Evolutionary conservation across 768 basidiomycete species (phyloP), one percentile per base, ranked within the genome.

Genomic region (Hygrophorus pudorinus): DNA sequence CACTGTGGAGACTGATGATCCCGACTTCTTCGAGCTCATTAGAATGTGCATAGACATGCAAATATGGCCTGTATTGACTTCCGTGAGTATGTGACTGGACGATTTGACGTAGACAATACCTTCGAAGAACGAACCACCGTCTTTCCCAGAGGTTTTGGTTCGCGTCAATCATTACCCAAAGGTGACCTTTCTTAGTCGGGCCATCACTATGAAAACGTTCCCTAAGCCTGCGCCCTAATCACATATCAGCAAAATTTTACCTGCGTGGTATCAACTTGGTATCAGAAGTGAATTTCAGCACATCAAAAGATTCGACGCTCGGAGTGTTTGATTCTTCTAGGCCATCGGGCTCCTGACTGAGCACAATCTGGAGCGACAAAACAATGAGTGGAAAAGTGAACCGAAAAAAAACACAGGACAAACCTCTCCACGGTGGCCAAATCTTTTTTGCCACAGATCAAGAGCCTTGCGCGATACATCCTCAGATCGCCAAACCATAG

Each of bases 81-180:
- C 16, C 36, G n/a, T 30, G 38, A 10, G 41, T 45, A 24, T 44
- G 9, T 28, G 18, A 34, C 11, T 45, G 21, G 32, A 44, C 17
- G 29, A 17, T 16, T 13, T 16, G 44, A 46, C 30, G 20, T n/a
- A 12, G 29, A 16, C 21, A 54, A 49, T 53, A 91, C 92, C 91
- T 77, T 59, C 80, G 76, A 8, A 98, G 70, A 12, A 92, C 85
- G 59, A 92, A 91, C 81, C 85, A 92, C 44, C 81, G 69, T 56
- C 73, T 78, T 54, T 78, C 76, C 96, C 96, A 99, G 24, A 66
- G 60, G 55, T 90, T 78, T 54, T 77, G 78, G 34, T 74, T 76
- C 9, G 92, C 87, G 58, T 98, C 82, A 20, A 72, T 75, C 52
- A 97, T 72, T 49, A 93, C 73, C 65, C 82, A 65, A 41, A 98